Percentiles rank a stretch among this genome's conserved stretches.
phyloP scores from a whole-genome alignment of 768 basidiomycete species.

The Lactarius trivialis region DNA sequence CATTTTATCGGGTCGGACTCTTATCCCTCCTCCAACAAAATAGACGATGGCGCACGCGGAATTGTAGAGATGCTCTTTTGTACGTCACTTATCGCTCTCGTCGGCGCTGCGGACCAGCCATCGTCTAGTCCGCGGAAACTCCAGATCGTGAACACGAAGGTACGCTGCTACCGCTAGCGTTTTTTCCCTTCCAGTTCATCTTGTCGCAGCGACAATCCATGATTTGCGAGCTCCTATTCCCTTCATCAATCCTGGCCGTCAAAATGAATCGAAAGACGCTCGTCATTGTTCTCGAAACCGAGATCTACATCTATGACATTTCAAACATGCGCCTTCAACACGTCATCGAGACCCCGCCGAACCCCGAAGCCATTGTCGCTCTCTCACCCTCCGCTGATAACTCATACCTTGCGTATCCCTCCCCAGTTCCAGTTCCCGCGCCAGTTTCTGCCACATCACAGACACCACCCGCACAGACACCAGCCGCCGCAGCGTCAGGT shows the following conservation, averaged over 20 bases:
- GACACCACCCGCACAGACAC: conserved; percentile 33
- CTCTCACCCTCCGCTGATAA: conserved; percentile 90
- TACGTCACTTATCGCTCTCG: conserved; percentile 94
- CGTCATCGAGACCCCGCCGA: conserved; percentile 94
- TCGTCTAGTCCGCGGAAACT: conserved; percentile 86
- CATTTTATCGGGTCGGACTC: neutral
- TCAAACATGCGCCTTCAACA: conserved; percentile 96
- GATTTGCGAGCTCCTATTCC: conserved; percentile 98
- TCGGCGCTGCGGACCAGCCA: conserved; percentile 91
- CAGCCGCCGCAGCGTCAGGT: conserved; percentile 44
- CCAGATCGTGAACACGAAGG: conserved; percentile 99
- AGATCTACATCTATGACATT: conserved; percentile 99
- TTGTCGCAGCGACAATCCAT: conserved; percentile 68
- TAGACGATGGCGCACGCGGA: conserved; percentile 89
- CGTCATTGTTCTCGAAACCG: conserved; percentile 92
- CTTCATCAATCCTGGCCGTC: conserved; percentile 93
- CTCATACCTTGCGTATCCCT: conserved; percentile 94
- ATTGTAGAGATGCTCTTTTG: conserved; percentile 99
- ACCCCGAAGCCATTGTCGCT: conserved; percentile 93
- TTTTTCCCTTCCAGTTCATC: neutral
- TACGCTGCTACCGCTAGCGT: conserved; percentile 29
- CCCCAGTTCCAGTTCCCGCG: conserved; percentile 81
- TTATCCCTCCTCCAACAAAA: neutral
- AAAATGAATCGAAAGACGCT: conserved; percentile 96
- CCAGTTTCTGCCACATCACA: conserved; percentile 38